Conservation (phyloP, 768 basidiomycete species). For the Multifurca ochricompacta region DNA sequence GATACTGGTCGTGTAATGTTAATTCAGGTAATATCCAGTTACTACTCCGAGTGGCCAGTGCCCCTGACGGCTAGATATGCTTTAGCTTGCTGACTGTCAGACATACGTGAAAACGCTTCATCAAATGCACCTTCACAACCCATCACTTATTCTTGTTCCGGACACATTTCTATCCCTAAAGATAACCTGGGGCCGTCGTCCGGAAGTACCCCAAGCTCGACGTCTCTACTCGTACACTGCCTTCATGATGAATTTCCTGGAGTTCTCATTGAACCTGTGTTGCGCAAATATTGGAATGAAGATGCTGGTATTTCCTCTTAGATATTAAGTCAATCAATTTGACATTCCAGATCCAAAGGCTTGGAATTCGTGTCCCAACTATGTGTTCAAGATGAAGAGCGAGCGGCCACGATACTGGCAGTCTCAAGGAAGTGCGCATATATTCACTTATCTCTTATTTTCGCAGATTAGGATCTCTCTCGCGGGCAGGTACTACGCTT, state of each 20-base stretch:
- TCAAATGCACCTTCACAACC: slow-evolving; percentile 73
- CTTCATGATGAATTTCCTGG: slow-evolving; percentile 69
- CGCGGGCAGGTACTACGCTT: slow-evolving; percentile 68
- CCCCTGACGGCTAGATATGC: background rate
- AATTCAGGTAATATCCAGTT: slow-evolving; percentile 52
- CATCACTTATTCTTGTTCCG: slow-evolving; percentile 66
- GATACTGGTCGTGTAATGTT: slow-evolving; percentile 70
- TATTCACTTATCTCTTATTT: slow-evolving; percentile 16
- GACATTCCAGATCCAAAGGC: slow-evolving; percentile 35
- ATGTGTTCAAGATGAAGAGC: slow-evolving; percentile 73
- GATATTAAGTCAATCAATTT: background rate
- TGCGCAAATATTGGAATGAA: slow-evolving; percentile 83
- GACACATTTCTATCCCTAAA: slow-evolving; percentile 65
- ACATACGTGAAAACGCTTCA: slow-evolving; percentile 86
- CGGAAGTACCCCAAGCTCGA: slow-evolving; percentile 37
- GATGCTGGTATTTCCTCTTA: slow-evolving; percentile 47
- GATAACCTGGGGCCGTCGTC: slow-evolving; percentile 41
- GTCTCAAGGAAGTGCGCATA: slow-evolving; percentile 69
- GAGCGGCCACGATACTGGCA: slow-evolving; percentile 71
- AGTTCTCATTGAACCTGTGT: slow-evolving; percentile 58
- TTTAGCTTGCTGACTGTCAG: slow-evolving; percentile 73
- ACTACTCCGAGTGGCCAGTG: background rate
- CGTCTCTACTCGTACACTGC: slow-evolving; percentile 63
- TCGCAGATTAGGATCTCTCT: slow-evolving; percentile 12
- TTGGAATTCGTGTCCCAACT: slow-evolving; percentile 73